These are phyloP conservation scores for Fusarium xylarioides DNA, from an alignment of 2,329 filamentous ascomycete genomes.

Conservation along the genomic window DNA sequence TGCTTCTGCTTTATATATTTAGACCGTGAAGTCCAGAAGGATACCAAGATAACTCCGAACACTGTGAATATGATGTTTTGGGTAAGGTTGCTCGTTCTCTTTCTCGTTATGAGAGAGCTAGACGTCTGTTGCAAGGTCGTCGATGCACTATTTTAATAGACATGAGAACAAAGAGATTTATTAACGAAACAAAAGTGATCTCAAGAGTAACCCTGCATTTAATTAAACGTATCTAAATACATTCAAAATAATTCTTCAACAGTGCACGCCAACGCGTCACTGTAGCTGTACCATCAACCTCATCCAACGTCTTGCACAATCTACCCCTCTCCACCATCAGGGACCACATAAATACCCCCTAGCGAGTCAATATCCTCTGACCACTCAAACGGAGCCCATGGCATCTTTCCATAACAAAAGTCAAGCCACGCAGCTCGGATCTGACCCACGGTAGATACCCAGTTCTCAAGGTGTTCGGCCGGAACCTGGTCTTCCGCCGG, in stretches of 20 bases:
- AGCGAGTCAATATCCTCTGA: not conserved
- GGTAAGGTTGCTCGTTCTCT: too few relatives aligned
- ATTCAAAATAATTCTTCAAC: not conserved
- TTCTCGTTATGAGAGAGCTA: too few relatives aligned
- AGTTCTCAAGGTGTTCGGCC: not conserved
- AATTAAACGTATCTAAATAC: not conserved
- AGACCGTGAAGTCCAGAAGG: too few relatives aligned
- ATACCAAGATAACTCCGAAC: too few relatives aligned
- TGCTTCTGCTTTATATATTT: too few relatives aligned
- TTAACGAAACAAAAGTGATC: not conserved
- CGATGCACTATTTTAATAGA: too few relatives aligned
- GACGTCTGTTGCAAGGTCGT: too few relatives aligned
- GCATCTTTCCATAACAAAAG: not conserved
- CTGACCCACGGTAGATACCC: not conserved
- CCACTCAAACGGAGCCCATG: not conserved
- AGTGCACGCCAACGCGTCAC: not conserved
- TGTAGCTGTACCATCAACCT: not conserved
- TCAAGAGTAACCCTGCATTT: accelerated
- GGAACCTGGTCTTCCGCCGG: not conserved
- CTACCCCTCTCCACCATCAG: not conserved
- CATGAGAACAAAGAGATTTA: too few relatives aligned
- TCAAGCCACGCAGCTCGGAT: not conserved
- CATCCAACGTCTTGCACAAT: not conserved
- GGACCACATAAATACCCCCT: not conserved
- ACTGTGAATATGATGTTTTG: too few relatives aligned